phyloP scores from a whole-genome alignment of 2,329 filamentous ascomycete species.

The Fusarium bulbicola region DNA sequence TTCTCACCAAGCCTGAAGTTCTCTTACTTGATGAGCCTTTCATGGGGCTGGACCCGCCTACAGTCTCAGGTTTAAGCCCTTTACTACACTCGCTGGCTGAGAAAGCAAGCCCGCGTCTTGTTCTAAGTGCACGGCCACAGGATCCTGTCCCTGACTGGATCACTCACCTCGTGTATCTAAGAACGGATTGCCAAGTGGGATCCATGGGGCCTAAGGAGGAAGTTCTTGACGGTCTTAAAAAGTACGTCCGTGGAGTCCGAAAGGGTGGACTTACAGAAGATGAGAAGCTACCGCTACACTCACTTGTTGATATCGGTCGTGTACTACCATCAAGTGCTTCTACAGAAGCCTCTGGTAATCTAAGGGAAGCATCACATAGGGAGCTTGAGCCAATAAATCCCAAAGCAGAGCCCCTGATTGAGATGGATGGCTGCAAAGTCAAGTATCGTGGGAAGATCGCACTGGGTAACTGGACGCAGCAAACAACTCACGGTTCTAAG shows the following conservation, averaged over 20 bases:
- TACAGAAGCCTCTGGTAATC: not conserved
- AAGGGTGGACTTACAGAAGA: slow-evolving; percentile 57
- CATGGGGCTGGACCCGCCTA: slow-evolving; percentile 92
- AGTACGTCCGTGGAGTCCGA: slow-evolving; percentile 58
- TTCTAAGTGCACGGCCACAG: slow-evolving; percentile 83
- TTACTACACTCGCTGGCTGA: slow-evolving; percentile 75
- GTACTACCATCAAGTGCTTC: slow-evolving; percentile 47
- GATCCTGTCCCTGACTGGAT: slow-evolving; percentile 92
- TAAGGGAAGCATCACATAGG: slow-evolving; percentile 19
- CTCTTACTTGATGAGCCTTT: slow-evolving; percentile 93
- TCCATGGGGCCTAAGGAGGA: slow-evolving; percentile 71
- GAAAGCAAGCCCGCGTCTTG: slow-evolving; percentile 72
- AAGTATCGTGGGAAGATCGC: slow-evolving; percentile 81
- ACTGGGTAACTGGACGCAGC: slow-evolving; percentile 81
- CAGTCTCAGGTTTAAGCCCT: slow-evolving; percentile 74
- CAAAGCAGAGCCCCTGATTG: slow-evolving; percentile 75
- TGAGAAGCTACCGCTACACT: slow-evolving; percentile 57
- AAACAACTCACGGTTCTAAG: slow-evolving; percentile 56
- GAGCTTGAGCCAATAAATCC: slow-evolving; percentile 36
- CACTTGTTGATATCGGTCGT: slow-evolving; percentile 60
- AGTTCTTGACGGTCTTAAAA: slow-evolving; percentile 65
- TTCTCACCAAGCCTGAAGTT: slow-evolving; percentile 81
- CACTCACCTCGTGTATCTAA: slow-evolving; percentile 80
- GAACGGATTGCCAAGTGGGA: slow-evolving; percentile 71
- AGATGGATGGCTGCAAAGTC: slow-evolving; percentile 87